phyloP scores from a whole-genome alignment of 345 rosid species.

The Chamaenerion angustifolium region DNA sequence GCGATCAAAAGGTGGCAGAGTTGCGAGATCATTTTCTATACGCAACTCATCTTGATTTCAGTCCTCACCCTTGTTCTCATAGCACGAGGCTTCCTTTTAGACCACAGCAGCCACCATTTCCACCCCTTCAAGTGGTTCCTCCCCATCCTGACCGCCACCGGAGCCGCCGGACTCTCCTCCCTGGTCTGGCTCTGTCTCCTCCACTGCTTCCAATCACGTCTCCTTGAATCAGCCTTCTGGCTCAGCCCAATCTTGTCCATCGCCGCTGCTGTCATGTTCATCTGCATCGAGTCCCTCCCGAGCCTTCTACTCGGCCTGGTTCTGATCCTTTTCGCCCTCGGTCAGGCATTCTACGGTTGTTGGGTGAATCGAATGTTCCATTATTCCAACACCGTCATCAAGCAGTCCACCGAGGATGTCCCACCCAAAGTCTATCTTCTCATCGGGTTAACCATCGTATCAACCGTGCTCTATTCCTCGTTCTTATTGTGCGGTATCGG shows the following conservation, averaged over 20 bases:
- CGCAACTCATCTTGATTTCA: slow-evolving; percentile 36
- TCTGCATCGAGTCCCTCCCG: slow-evolving; percentile 32
- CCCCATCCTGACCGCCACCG: slow-evolving; percentile 51
- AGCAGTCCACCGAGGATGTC: slow-evolving; percentile 34
- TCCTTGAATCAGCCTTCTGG: slow-evolving; percentile 59
- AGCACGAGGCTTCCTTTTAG: slow-evolving; percentile 21
- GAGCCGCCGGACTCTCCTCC: slow-evolving; percentile 34
- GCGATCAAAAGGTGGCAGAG: slow-evolving; percentile 17
- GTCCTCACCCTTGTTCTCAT: slow-evolving; percentile 37
- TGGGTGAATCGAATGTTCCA: slow-evolving; percentile 53
- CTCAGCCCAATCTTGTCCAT: slow-evolving; percentile 47
- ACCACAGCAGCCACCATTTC: slow-evolving; percentile 36
- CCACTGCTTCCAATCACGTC: slow-evolving; percentile 26
- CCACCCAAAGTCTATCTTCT: slow-evolving; percentile 25
- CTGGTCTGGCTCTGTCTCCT: slow-evolving; percentile 41
- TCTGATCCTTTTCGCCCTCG: slow-evolving; percentile 28
- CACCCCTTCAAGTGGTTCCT: slow-evolving; percentile 66
- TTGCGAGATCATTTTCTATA: slow-evolving; percentile 42
- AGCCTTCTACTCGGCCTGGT: slow-evolving; percentile 38
- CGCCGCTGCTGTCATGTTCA: slow-evolving; percentile 40
- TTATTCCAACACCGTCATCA: slow-evolving; percentile 38
- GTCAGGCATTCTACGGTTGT: slow-evolving; percentile 52
- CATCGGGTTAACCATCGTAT: slow-evolving; percentile 17
- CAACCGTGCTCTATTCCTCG: slow-evolving; percentile 27
- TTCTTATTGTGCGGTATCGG: slow-evolving; percentile 67